Evolutionary conservation across 768 basidiomycete genomes (phyloP), one percentile per base, ranked within the genome.

Genomic region (Tricholoma hemisulphureum): DNA sequence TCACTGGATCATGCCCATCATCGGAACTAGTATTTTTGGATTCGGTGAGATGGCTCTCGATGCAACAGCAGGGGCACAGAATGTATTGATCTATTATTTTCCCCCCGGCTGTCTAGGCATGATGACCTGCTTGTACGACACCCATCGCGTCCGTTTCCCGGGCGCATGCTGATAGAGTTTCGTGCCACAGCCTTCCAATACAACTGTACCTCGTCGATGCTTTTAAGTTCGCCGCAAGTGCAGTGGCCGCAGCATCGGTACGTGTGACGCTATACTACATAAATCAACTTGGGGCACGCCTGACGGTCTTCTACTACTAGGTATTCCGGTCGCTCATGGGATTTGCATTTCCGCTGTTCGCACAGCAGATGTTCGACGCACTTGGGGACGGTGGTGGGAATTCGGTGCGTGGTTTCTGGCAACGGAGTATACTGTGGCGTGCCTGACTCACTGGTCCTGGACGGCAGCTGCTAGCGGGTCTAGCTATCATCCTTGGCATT

Each of bases 1-100:
- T 0, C 87, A 90, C 63, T 90, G 87, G 88, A 87, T 89, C 34
- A 85, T 89, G 85, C 89, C 89, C n/a, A 87, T 90, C 59, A 73
- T 80, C 51, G 86, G 85, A 3, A 77, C 87, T 3, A 77, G 75
- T 4, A 81, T 86, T 48, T 86, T 80, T 58, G 82, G 83, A 4
- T 86, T 88, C 56, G 83, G 81, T 71, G 52, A 14, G 45, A 6
- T 26, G 26, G 4, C 45, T 39, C 16, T 13, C 10, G 13, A 3
- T 2, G 10, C 29, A 10, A 21, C 28, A 1, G 1, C 11, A 11
- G 31, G 20, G 11, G 6, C 24, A 24, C 2, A 14, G 29, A n/a
- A 14, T 43, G 59, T 24, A 61, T 34, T 35, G 16, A 35, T 21
- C 2, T 31, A 23, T 11, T 20, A n/a, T n/a, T n/a, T n/a, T n/a